Evolutionary conservation across 768 basidiomycete genomes (phyloP).

Genomic region (Trametes meyenii): DNA sequence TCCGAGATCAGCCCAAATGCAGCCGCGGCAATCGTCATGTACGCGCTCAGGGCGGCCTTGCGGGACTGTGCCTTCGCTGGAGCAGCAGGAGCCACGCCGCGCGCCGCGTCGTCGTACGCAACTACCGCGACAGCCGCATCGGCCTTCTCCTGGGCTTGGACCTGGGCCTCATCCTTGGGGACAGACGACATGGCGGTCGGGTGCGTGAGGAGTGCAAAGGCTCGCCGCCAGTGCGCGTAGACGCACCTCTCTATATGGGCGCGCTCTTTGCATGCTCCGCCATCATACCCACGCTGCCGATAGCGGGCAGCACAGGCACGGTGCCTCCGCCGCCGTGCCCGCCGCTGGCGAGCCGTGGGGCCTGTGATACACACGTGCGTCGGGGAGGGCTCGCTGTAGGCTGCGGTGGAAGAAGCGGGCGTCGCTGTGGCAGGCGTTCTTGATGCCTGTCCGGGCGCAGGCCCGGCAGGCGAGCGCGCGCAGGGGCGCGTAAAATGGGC

Average conservation of each 20-base stretch:
- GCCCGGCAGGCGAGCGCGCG: neutral
- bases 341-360: neutral
- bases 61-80: conserved; percentile 12
- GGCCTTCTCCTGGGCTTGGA: neutral
- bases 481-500: neutral
- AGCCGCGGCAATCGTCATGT: conserved; percentile 65
- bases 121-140: conserved; percentile 15
- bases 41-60: conserved; percentile 55
- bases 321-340: neutral
- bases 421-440: no score
- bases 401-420: neutral
- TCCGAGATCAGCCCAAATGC: conserved; percentile 62
- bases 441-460: neutral
- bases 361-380: conserved; percentile 12
- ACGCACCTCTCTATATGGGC: conserved; percentile 10
- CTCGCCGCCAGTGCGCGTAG: conserved; percentile 3
- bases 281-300: conserved; percentile 9
- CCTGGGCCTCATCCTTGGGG: neutral
- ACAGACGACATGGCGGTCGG: conserved; percentile 7
- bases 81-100: neutral
- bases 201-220: conserved; percentile 6
- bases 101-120: conserved; percentile 2
- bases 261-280: conserved; percentile 6
- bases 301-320: conserved; percentile 1
- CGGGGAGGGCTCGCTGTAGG: neutral